Base-by-base conservation (phyloP, 1,284 basidiomycete species). In the Apiotrichum domesticum region DNA sequence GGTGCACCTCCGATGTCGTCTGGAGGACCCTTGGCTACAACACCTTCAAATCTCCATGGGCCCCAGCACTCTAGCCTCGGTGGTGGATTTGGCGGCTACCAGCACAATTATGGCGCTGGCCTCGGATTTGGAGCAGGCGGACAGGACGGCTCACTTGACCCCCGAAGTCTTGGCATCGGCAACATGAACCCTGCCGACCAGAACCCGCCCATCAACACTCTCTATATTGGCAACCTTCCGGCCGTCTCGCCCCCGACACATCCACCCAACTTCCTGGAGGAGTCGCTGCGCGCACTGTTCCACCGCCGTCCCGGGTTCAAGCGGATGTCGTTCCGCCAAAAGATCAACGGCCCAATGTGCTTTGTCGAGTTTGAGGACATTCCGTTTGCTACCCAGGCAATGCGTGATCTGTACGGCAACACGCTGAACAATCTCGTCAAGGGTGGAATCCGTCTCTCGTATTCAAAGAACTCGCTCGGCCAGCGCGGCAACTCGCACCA, bases 341-440 rank as follows among this genome's bases (percentile, higher is more conserved):
- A 98, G 80, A 88, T 84, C 70, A 94, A 93, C 65, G 91, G 93
- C 2, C 92, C 93, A 4, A 96, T 96, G 94, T 97, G 93, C 75
- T 96, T 97, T 74, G 90, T 93, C 49, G 90, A 93, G 87, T 98
- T 97, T 66, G 90, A 95, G 62, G 91, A 93, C 71, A 91, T 97
- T 29, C 77, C 81, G 9, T 85, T 81, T 67, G 95, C 94, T 3
- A 85, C 89, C 4, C 85, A 84, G 72, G 90, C 93, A 13, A 81
- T 98, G 72, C 84, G 86, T 60, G 88, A 94, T 50, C 80, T 97
- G 57, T 93, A 95, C 62, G 95, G 94, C 15, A 83, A 94, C 71
- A 90, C 85, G 9, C 80, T 98, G 65, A 84, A 85, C 61, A 93
- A 94, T 1, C 79, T 94, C 32, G 88, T 98, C 73, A 96, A 95